Evolutionary conservation across 352 stramenopile genomes (phyloP).

Genomic region (Plasmopara viticola): DNA sequence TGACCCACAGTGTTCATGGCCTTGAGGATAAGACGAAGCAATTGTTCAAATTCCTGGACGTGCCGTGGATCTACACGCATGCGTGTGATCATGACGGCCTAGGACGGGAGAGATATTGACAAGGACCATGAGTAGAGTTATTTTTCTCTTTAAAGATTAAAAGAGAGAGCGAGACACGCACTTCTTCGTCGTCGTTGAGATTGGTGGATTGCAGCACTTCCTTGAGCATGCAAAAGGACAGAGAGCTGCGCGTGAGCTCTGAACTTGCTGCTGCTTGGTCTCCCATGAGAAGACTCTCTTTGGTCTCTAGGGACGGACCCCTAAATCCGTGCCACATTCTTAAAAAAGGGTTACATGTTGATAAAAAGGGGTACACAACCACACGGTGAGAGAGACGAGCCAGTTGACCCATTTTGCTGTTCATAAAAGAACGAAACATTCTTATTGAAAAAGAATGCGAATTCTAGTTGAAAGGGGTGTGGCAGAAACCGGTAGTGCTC

Average conservation of each 20-base stretch:
- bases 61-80: constrained; percentile 73
- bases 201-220: constrained; percentile 70
- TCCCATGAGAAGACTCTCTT: constrained; percentile 9
- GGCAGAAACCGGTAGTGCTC: no score
- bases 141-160: neutral
- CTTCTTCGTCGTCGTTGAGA: constrained; percentile 75
- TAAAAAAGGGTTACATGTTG: no score
- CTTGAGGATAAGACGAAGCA: constrained; percentile 76
- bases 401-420: no score
- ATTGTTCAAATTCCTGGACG: constrained; percentile 71
- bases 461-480: no score
- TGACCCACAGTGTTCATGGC: constrained; percentile 72
- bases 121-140: no score
- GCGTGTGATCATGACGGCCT: constrained; percentile 79
- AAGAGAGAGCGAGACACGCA: constrained; percentile 8
- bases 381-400: no score
- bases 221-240: constrained; percentile 73
- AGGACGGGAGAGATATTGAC: neutral
- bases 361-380: no score
- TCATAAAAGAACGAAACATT: no score
- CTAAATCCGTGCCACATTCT: no score
- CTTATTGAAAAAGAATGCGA: no score
- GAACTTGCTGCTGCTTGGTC: constrained; percentile 24
- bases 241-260: constrained; percentile 50
- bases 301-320: no score